A percentile compares a stretch with the other conserved stretches of the same genome.
phyloP scores from a whole-genome alignment of 805 yeast genomes.

The Hanseniaspora nectarophila region DNA sequence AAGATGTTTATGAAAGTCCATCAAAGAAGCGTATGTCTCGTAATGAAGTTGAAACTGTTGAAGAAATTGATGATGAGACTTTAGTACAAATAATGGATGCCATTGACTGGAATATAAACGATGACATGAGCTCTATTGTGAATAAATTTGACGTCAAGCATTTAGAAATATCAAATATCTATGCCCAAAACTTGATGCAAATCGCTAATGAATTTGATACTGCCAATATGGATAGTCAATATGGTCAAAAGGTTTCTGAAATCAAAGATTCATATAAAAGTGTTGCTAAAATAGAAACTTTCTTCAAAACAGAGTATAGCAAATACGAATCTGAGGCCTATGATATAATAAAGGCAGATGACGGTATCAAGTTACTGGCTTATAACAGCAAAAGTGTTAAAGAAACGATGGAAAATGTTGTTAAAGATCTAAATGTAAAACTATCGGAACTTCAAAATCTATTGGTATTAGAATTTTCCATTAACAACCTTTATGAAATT shows the following conservation, averaged over 20 bases:
- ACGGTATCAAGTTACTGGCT: slow-evolving; percentile 72
- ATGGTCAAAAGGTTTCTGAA: slow-evolving; percentile 31
- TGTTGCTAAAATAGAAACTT: slow-evolving; percentile 42
- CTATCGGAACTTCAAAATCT: slow-evolving; percentile 41
- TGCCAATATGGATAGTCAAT: not conserved
- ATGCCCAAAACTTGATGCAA: slow-evolving; percentile 35
- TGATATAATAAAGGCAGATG: slow-evolving; percentile 59
- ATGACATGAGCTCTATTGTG: slow-evolving; percentile 48
- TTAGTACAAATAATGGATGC: slow-evolving; percentile 47
- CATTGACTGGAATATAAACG: slow-evolving; percentile 59
- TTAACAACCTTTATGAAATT: slow-evolving; percentile 34
- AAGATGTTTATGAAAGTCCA: not conserved
- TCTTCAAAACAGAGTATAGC: slow-evolving; percentile 49
- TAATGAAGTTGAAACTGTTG: not conserved
- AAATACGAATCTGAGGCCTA: slow-evolving; percentile 57
- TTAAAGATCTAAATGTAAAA: slow-evolving; percentile 59
- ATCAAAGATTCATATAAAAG: slow-evolving; percentile 44
- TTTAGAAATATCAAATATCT: slow-evolving; percentile 48
- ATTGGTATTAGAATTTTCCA: slow-evolving; percentile 37
- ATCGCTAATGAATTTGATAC: not conserved
- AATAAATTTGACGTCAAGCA: slow-evolving; percentile 49
- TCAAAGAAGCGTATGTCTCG: not conserved
- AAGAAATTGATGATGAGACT: slow-evolving; percentile 6
- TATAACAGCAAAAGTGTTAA: slow-evolving; percentile 68
- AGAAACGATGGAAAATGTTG: slow-evolving; percentile 54